Base-by-base conservation (phyloP, 1,284 basidiomycete species). In the Malassezia vespertilionis region DNA sequence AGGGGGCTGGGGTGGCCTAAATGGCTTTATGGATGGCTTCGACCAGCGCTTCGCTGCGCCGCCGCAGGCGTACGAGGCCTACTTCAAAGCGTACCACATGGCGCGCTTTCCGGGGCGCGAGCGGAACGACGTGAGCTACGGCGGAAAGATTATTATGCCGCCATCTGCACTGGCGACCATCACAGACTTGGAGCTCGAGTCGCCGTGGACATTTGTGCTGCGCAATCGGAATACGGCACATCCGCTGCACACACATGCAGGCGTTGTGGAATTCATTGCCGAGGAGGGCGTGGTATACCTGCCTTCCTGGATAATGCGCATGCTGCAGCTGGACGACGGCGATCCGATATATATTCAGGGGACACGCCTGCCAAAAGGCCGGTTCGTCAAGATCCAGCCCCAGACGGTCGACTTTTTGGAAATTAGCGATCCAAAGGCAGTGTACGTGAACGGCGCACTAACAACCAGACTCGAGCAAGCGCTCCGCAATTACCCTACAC, bases 231-330 rank as follows among this genome's bases (percentile, higher is more conserved):
- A 58, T 3, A 43, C 51, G 1, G 48, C 57, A 15, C 57, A 60
- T 33, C 40, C 43, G 8, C 56, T 53, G 15, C 69, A 71, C 36
- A 97, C 93, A 1, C 88, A 99, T 69, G 84, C 84, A 1, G 93
- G 93, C 77, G 93, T 99, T 14, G 79, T 99, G 34, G 93, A 99
- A 71, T 99, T 99, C 73, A 96, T 96, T 57, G 91, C 93, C 1
- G 85, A 95, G 48, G 90, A 96, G 71, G 93, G 93, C 12, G 79
- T 84, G 17, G 90, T 93, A 2, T 85, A 97, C 74, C 76, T 99
- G 11, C 93, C 93, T 0, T 85, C 88, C 56, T 99, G 93, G 93
- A 95, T 97, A 88, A 99, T 99, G 93, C 86, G 85, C 73, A 86
- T 86, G 7, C 75, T 99, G 8, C 79, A 84, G 21, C 74, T 99